These are phyloP conservation scores for Kazachstania sp. DNA, from an alignment of 1,139 yeast species.

Conservation along the genomic window DNA sequence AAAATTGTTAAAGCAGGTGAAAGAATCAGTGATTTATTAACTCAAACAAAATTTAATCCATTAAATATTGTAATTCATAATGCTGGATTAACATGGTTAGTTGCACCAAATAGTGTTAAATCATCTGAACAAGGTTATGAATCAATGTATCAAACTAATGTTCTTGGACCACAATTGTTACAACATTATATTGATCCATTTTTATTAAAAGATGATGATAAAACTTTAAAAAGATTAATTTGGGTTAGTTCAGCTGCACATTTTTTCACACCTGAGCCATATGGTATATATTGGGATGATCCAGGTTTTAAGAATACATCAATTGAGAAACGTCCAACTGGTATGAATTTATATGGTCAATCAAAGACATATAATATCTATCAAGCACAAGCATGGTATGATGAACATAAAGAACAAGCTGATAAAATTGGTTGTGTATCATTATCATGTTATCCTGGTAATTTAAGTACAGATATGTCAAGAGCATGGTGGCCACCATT, in stretches of 20 bases:
- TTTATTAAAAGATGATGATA: constrained; percentile 27
- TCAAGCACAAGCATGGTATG: constrained; percentile 39
- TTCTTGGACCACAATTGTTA: constrained; percentile 41
- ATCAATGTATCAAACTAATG: constrained; percentile 43
- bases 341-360: constrained; percentile 33
- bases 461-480: constrained; percentile 36
- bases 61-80: constrained; percentile 43
- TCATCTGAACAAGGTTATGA: constrained; percentile 39
- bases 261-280: constrained; percentile 30
- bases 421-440: constrained; percentile 31
- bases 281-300: constrained; percentile 39
- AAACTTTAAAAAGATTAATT: constrained; percentile 34
- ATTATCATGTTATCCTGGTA: constrained; percentile 42
- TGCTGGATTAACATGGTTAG: constrained; percentile 38
- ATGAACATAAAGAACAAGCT: constrained; percentile 29
- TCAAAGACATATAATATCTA: constrained; percentile 41
- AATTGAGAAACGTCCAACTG: constrained; percentile 18
- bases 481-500: constrained; percentile 24
- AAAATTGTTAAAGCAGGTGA: constrained; percentile 38
- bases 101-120: constrained; percentile 34
- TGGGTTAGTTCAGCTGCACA: constrained; percentile 42
- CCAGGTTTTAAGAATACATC: constrained; percentile 27
- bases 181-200: constrained; percentile 39
- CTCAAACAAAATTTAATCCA: constrained; percentile 8
- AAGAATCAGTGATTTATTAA: constrained; percentile 24